These are phyloP conservation scores for Speleostelium caveatum DNA, from an alignment of 78 protist species.

Conservation along the genomic window DNA sequence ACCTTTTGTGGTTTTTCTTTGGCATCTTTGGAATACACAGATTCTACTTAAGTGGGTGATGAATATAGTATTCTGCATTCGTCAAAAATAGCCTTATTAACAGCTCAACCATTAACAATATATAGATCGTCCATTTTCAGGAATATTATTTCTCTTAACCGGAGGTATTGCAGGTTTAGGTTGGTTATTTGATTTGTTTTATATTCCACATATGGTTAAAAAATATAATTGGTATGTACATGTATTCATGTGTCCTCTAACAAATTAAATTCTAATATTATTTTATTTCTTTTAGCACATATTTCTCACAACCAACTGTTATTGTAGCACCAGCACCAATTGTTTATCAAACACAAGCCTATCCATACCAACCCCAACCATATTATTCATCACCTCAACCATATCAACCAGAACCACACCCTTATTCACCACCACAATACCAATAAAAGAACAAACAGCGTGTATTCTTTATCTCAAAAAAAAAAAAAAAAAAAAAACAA, in stretches of 20 bases:
- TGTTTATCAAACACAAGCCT: conserved; percentile 5
- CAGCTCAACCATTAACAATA: background rate
- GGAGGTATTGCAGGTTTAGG: conserved; percentile 29
- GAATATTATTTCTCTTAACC: conserved; percentile 28
- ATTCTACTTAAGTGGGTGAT: background rate
- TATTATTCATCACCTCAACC: background rate
- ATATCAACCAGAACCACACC: conserved; percentile 26
- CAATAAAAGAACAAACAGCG: background rate
- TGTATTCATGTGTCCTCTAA: too few species aligned
- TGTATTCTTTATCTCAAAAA: background rate
- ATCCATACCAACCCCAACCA: conserved; percentile 4
- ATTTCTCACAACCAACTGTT: background rate
- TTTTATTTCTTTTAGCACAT: too few species aligned
- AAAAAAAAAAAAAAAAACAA: too few species aligned
- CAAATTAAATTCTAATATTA: too few species aligned
- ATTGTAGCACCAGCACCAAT: background rate
- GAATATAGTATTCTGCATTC: background rate
- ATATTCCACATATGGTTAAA: conserved; percentile 4
- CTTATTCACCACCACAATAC: conserved; percentile 1
- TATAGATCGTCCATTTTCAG: conserved; percentile 7
- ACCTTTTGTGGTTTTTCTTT: conserved; percentile 37
- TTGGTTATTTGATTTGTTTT: conserved; percentile 30
- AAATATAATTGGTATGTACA: background rate
- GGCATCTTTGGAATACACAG: conserved; percentile 45
- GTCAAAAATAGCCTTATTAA: background rate